A percentile compares a stretch with the other conserved stretches of the same genome.
Conservation (phyloP, 208 protist species). For the Wallacemonas sp. region DNA sequence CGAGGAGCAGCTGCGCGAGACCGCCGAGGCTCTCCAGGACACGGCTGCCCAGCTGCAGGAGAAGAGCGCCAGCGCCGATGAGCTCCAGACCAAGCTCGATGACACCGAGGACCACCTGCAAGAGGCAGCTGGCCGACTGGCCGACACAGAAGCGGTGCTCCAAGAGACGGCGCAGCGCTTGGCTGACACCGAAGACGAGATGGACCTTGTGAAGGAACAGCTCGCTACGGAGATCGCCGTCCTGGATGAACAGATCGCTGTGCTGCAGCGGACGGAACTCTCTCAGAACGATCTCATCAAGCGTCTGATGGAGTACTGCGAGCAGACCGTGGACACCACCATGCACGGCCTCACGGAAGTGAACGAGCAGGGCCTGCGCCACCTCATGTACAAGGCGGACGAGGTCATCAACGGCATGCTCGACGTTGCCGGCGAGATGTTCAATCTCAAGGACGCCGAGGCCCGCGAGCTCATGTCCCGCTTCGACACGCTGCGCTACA, state of each 20-base stretch:
- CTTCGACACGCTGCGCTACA: slow-evolving; percentile 34
- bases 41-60: slow-evolving; percentile 21
- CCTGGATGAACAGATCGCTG: slow-evolving; percentile 23
- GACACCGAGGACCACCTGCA: slow-evolving; percentile 26
- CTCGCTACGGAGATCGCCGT: slow-evolving; percentile 18
- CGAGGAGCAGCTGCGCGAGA: slow-evolving; percentile 25
- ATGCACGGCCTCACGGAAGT: slow-evolving; percentile 38
- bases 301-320: slow-evolving; percentile 20
- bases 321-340: slow-evolving; percentile 16
- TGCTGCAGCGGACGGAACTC: slow-evolving; percentile 4
- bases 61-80: slow-evolving; percentile 17
- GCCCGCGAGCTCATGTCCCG: slow-evolving; percentile 34
- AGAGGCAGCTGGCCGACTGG: slow-evolving; percentile 6
- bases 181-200: slow-evolving; percentile 14
- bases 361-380: slow-evolving; percentile 29
- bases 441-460: slow-evolving; percentile 33
- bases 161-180: slow-evolving; percentile 9
- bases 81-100: slow-evolving; percentile 24
- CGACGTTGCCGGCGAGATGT: slow-evolving; percentile 21
- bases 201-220: slow-evolving; percentile 9
- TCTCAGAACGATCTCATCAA: slow-evolving; percentile 24
- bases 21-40: slow-evolving; percentile 20
- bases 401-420: slow-evolving; percentile 22
- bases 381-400: slow-evolving; percentile 21
- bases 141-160: slow-evolving; percentile 13